phyloP scores from a whole-genome alignment of 495 filamentous ascomycete species.

The Trichoderma asperelloides region DNA sequence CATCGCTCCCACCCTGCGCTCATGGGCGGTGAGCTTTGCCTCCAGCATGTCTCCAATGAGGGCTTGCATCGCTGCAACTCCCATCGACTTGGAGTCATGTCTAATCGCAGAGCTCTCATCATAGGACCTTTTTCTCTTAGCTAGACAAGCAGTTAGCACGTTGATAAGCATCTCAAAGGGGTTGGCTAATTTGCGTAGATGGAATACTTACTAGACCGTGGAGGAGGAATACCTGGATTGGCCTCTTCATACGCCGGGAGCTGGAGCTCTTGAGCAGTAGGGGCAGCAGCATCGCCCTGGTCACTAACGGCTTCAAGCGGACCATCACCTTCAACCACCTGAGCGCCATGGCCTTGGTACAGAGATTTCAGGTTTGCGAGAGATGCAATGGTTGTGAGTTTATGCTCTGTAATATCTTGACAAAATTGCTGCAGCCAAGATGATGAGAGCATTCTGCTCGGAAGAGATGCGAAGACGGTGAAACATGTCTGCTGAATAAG shows the following conservation, averaged over 20 bases:
- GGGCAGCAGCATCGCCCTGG: not conserved
- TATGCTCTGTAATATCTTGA: not conserved
- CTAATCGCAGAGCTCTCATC: not conserved
- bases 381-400: not conserved
- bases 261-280: not conserved
- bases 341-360: not conserved
- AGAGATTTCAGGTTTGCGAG: not conserved
- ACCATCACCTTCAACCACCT: not conserved
- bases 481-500: not conserved
- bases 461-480: not conserved
- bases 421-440: not conserved
- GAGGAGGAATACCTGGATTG: not conserved
- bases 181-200: not conserved
- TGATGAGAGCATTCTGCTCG: not conserved
- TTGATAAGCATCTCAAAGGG: not conserved
- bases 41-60: not conserved
- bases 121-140: not conserved
- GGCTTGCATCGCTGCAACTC: not conserved
- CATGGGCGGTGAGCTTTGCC: not conserved
- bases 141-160: not conserved
- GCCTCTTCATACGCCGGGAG: not conserved
- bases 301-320: not conserved
- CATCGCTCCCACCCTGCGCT: not conserved
- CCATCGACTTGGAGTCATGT: not conserved
- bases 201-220: not conserved